Base-by-base conservation (phyloP, 83 land plant genomes). In the Thuja plicata region DNA sequence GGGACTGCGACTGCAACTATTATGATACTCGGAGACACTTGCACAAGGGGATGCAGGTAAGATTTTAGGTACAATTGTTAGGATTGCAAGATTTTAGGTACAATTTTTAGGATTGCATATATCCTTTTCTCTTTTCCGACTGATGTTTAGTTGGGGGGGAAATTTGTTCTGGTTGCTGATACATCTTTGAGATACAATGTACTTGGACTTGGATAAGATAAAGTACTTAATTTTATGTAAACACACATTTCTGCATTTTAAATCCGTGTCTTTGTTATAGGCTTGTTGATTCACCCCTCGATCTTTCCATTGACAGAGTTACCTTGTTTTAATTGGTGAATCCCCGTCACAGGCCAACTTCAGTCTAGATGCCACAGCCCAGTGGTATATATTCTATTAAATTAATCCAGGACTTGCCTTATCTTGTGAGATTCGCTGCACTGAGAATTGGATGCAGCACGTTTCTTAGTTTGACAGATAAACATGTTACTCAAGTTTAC, bases 1-100 rank as follows among this genome's bases (percentile, higher is more conserved):
- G 99, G 98, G 45, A 98, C 99, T 16, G 98, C 99, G 35, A 97
- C 99, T 13, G 99, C 99, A 41, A 98, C 99, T 11, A 98, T 98
- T 84, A 97, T 98, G 99, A 98, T 98, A 21, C 91, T 97, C n/a
- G 99, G 99, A 10, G 99, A 98, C 81, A 98, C 99, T 21, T 98
- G 99, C 87, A 98, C 99, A 13, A 93, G 99, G 16, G 99, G 99
- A 15, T 98, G 99, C 96, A 54, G 57, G 57, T 54, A 54, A 54
- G 19, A 54, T 54, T 15, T 50, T 54, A 54, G 57, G 57, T 54
- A 15, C 9, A 35, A 76, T 52, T 87, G 48, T 89, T 57, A 17
- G 76, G 17, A 0, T 37, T 27, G 57, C 16, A 54, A 54, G 19
- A 54, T 54, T 15, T 50, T 54, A 54, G 17, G 13, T 54, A 15